These are phyloP conservation scores for Puccinia brachypodii DNA, from an alignment of 1,284 basidiomycete genomes.

Conservation along the genomic window DNA sequence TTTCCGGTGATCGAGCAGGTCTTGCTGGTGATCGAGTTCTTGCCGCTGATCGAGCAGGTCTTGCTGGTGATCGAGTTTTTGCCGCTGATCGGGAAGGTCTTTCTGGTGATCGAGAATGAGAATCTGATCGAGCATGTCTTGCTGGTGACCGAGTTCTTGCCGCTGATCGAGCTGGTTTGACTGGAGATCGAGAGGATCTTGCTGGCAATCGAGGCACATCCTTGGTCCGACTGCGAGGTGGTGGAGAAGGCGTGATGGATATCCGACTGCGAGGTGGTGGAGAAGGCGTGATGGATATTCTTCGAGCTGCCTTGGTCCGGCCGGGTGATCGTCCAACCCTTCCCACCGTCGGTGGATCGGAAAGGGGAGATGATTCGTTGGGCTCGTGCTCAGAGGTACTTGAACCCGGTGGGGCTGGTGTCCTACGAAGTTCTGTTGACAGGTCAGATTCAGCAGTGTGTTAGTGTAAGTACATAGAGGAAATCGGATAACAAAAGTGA, in stretches of 20 bases:
- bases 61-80: neutral
- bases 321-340: neutral
- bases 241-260: neutral
- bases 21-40: neutral
- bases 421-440: neutral
- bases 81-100: neutral
- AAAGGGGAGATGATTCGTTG: too few species aligned
- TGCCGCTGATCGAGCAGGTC: neutral
- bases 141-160: neutral
- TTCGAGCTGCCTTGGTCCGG: neutral
- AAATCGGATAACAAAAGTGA: neutral
- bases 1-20: neutral
- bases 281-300: neutral
- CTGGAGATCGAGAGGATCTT: neutral
- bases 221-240: too few species aligned
- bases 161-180: neutral
- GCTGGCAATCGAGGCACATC: neutral
- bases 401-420: neutral
- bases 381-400: too few species aligned
- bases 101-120: neutral
- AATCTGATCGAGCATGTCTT: neutral
- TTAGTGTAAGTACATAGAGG: neutral
- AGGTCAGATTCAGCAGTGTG: neutral
- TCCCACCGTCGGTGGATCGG: too few species aligned
- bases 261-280: neutral